Base-by-base conservation (phyloP, 2,329 filamentous ascomycete species). In the Exophiala sideris region DNA sequence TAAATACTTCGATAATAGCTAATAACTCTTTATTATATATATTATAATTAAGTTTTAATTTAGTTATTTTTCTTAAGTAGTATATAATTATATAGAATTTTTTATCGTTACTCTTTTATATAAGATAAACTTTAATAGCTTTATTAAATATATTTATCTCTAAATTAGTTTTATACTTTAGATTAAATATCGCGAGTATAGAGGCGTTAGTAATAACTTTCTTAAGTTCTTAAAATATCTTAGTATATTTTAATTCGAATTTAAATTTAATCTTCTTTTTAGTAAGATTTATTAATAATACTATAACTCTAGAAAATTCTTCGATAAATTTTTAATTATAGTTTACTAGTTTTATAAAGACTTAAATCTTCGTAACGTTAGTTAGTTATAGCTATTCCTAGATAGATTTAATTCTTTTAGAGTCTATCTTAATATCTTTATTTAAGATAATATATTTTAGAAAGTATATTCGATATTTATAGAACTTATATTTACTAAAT, bases 321-420 rank as follows among this genome's bases (percentile, higher is more conserved):
- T 58, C 45, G 24, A 70, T 65, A 45, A 70, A 70, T 11, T 52
- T 34, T 21, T 60, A 42, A 59, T 70, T 68, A 55, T 65, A 63
- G 34, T 3, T 63, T 57, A 2, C 32, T 45, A 2, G 45, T 45
- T 24, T 24, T 3, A 24, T 24, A 24, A 24, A 24, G 21, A 2
- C 12, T 41, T 39, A 41, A 54, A 35, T 56, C 14, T 52, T 50
- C 12, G 42, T 62, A 3, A 65, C 45, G 10, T 42, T 24, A n/a
- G 50, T 57, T 7, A 68, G 38, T 10, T 34, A 14, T 41, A 2
- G 51, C 52, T 5, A 65, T 59, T n/a, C 45, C 34, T 10, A 48
- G 61, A 42, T 33, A 57, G 44, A 24, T 70, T 65, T 46, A 69
- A 70, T 11, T 52, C 24, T 33, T 61, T 41, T 49, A 14, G 44